phyloP scores from a whole-genome alignment of 2,329 filamentous ascomycete genomes.

The Parastagonospora avenae region DNA sequence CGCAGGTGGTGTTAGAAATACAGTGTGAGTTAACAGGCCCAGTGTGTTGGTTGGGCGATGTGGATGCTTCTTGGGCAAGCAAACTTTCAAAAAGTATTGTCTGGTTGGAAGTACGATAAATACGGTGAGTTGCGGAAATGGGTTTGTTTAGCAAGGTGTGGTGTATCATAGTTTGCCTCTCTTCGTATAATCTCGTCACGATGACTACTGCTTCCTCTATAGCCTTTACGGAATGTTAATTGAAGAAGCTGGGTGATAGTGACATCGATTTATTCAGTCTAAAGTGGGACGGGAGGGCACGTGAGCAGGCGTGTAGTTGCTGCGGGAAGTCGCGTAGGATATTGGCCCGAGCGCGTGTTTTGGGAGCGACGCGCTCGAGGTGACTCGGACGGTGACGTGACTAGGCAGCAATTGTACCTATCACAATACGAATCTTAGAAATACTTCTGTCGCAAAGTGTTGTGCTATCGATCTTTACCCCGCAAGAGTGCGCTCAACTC shows the following conservation, averaged over 20 bases:
- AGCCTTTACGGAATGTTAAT: not conserved
- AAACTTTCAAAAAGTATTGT: no score
- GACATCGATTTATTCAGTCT: not conserved
- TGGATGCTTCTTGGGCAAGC: no score
- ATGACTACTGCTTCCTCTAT: no score
- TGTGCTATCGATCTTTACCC: not conserved
- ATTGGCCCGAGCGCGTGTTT: constrained; percentile 16
- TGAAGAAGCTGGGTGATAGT: not conserved
- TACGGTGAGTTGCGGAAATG: no score
- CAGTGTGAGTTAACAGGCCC: no score
- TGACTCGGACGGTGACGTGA: not conserved
- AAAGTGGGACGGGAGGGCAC: constrained; percentile 4
- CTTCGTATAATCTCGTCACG: no score
- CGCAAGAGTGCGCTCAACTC: not conserved
- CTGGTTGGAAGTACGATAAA: no score
- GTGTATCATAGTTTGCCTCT: no score
- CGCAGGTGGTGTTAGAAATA: no score
- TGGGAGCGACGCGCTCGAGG: constrained; percentile 3
- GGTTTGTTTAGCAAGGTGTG: no score
- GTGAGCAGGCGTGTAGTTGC: constrained; percentile 14
- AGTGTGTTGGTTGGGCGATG: no score
- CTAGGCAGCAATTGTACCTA: constrained; percentile 19
- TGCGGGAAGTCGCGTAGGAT: constrained; percentile 12
- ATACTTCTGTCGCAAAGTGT: not conserved
- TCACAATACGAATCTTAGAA: not conserved